Evolutionary conservation across 768 basidiomycete species (phyloP).

Genomic region (Termitomyces sp.): DNA sequence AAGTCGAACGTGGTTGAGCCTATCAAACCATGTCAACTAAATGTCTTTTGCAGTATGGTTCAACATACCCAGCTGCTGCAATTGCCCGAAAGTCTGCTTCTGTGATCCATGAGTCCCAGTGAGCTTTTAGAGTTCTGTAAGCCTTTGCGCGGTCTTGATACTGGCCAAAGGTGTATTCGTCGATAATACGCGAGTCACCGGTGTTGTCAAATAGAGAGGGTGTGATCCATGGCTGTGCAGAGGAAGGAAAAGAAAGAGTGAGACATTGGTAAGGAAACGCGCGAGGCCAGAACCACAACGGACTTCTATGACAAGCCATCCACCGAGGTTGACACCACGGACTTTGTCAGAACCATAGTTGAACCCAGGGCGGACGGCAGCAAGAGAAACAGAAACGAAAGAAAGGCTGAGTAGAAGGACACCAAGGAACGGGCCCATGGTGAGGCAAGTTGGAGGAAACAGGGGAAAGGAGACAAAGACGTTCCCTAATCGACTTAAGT

Average conservation of each 20-base stretch:
- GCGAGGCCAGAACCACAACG: constrained; percentile 4
- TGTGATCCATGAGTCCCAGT: constrained; percentile 85
- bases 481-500: neutral
- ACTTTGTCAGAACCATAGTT: constrained; percentile 71
- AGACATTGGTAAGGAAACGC: neutral
- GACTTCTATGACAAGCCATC: constrained; percentile 46
- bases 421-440: constrained; percentile 11
- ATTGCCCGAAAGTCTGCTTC: constrained; percentile 74
- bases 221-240: constrained; percentile 66
- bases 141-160: constrained; percentile 51
- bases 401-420: constrained; percentile 22
- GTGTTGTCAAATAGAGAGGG: constrained; percentile 72
- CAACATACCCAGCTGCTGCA: constrained; percentile 63
- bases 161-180: constrained; percentile 77
- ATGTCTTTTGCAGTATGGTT: neutral
- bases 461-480: neutral
- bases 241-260: constrained; percentile 4
- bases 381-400: constrained; percentile 23
- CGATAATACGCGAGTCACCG: constrained; percentile 52
- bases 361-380: constrained; percentile 49
- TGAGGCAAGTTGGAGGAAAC: constrained; percentile 1
- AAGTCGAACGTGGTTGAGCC: constrained; percentile 77
- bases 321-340: constrained; percentile 80
- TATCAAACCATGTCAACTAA: constrained; percentile 20
- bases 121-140: constrained; percentile 42